Evolutionary conservation across 176 grass and related monocot genomes (phyloP).

Genomic region (Phoenix roebelenii): DNA sequence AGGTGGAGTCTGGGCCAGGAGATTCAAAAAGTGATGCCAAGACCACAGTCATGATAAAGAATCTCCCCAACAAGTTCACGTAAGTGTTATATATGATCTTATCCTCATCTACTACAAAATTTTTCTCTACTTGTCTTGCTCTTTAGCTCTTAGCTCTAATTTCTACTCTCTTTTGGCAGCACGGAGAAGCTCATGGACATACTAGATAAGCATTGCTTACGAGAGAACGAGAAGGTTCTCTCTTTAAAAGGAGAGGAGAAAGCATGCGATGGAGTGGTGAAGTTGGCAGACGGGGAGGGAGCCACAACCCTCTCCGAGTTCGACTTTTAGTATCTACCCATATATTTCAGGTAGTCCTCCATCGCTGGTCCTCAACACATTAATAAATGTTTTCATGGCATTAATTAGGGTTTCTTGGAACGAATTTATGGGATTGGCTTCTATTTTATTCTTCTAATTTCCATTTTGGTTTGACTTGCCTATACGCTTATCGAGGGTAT

Average conservation of each 20-base stretch:
- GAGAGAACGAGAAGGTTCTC: conserved; percentile 22
- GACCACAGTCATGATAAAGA: conserved; percentile 48
- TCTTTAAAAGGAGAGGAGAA: background rate
- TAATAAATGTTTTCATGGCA: no score
- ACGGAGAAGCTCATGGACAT: conserved; percentile 21
- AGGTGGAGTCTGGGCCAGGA: background rate
- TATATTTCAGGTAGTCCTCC: conserved; percentile 38
- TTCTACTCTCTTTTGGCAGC: conserved; percentile 8
- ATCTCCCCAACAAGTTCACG: conserved; percentile 43
- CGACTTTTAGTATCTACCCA: conserved; percentile 56
- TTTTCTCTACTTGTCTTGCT: background rate
- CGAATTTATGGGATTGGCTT: no score
- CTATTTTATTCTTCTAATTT: no score
- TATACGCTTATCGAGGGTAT: no score
- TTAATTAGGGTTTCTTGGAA: no score
- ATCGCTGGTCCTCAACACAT: background rate
- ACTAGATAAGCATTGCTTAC: conserved; percentile 30
- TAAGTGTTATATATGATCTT: background rate
- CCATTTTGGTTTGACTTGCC: no score
- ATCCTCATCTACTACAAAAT: background rate
- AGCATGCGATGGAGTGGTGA: no score
- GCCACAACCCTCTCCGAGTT: conserved; percentile 23
- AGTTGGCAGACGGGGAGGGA: background rate
- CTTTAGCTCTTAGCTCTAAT: background rate
- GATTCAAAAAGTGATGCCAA: background rate